Conservation (phyloP, 2,329 filamentous ascomycete species). For the Davidsoniella australis region DNA sequence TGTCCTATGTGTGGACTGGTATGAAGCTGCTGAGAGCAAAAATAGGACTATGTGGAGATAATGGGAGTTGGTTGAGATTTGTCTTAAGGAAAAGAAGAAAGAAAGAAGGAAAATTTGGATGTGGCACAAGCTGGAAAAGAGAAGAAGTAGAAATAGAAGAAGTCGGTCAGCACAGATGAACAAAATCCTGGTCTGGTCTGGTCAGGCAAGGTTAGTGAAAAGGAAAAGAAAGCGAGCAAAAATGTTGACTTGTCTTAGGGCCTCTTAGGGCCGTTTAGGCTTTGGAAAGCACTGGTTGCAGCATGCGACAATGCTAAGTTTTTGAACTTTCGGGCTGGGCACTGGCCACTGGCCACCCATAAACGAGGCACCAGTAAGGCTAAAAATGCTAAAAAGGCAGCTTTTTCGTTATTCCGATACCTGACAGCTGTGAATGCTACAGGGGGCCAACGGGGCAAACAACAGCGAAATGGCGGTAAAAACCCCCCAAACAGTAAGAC, state of each 20-base stretch:
- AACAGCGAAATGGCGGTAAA: no score
- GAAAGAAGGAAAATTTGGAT: not conserved
- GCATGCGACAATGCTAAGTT: not conserved
- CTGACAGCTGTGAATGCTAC: no score
- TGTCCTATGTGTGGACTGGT: not conserved
- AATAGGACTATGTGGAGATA: not conserved
- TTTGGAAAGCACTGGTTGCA: not conserved
- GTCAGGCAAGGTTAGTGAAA: not conserved
- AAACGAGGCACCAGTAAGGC: no score
- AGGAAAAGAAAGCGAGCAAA: not conserved
- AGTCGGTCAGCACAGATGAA: not conserved
- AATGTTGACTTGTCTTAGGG: not conserved
- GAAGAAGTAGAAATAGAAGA: not conserved
- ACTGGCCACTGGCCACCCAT: no score
- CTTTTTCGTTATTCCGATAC: no score
- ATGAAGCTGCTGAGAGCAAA: not conserved
- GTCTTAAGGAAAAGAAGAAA: conserved; percentile 1
- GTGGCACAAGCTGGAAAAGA: conserved; percentile 1
- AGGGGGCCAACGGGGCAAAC: no score
- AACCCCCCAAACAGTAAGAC: no score
- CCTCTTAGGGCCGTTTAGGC: not conserved
- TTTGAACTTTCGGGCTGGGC: no score
- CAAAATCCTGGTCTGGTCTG: not conserved
- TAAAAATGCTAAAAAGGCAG: no score
- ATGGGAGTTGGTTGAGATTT: no score